Base-by-base conservation (phyloP, 257 asterid genomes). In the Nicotiana benthamiana region DNA sequence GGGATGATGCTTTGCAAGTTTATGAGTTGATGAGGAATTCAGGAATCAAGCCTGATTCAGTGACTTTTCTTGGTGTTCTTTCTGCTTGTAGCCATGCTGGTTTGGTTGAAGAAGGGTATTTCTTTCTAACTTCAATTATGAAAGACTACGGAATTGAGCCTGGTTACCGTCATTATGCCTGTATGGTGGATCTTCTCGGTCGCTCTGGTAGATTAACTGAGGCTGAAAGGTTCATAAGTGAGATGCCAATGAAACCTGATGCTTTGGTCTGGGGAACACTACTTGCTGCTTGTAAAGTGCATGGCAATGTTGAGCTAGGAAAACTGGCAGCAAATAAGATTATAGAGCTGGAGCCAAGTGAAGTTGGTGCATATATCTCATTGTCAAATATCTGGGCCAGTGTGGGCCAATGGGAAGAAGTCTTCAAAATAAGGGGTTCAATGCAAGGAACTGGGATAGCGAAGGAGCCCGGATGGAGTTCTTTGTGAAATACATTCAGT, bases 71-170 rank as follows among this genome's bases (percentile, higher is more conserved):
- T 7, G 90, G 89, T 27, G 89, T 93, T 82, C 87, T 93, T 12
- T 91, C 97, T 30, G 97, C 96, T 48, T 95, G 98, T 83, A 92
- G 98, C 79, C 93, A 90, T 53, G 54, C 92, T 18, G 98, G 98
- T 52, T 87, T 93, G 86, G 91, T 93, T 36, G 93, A 90, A 65
- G 93, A 91, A 87, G 97, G 96, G 28, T 88, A 88, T 82, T 85
- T 82, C 64, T 91, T 91, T 85, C 83, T 93, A n/a, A 83, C 59
- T 62, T 93, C 97, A 20, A 95, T 93, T 97, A 83, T 75, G 24
- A 83, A 77, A 61, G 97, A 95, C 67, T 92, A 89, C 32, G 84
- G 88, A 63, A 87, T 95, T 12, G 86, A 89, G 84, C 96, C 98
- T 18, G 83, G 86, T 52, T 80, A 81, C 81, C 86, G 84, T 80